A percentile compares a stretch with the other conserved stretches of the same genome.
Evolutionary conservation across 306 rosid species (phyloP).

Genomic region (Echinosophora koreensis): DNA sequence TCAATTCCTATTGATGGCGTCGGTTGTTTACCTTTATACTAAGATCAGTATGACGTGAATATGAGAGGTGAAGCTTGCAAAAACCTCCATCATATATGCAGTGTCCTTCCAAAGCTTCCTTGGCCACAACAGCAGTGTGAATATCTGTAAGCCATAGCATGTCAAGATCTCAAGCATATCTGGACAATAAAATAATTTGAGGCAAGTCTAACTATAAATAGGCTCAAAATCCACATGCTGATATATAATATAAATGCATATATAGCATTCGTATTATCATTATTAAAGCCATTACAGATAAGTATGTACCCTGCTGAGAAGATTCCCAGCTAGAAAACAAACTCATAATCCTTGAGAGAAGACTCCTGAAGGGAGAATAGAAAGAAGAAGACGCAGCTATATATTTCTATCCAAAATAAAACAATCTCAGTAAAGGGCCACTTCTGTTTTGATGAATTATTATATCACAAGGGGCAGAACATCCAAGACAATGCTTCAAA

Average conservation of each 20-base stretch:
- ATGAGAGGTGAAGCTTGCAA: constrained; percentile 97
- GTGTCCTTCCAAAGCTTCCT: constrained; percentile 98
- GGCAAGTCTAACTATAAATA: constrained; percentile 1
- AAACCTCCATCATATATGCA: constrained; percentile 99
- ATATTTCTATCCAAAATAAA: constrained; percentile 20
- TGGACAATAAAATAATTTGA: constrained; percentile 11
- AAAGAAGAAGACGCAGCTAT: neutral
- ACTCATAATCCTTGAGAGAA: constrained; percentile 23
- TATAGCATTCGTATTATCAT: neutral
- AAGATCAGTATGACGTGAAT: constrained; percentile 97
- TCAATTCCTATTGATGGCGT: neutral
- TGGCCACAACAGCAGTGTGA: constrained; percentile 87
- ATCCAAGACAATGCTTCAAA: constrained; percentile 14
- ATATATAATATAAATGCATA: constrained; percentile 39
- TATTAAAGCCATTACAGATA: constrained; percentile 5
- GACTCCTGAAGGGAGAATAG: neutral
- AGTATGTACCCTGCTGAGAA: neutral
- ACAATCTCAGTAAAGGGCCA: neutral
- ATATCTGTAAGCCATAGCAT: constrained; percentile 64
- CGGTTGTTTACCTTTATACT: constrained; percentile 81
- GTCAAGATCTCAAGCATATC: constrained; percentile 27
- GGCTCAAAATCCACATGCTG: constrained; percentile 13
- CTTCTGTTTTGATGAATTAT: constrained; percentile 8
- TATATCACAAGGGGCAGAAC: constrained; percentile 14
- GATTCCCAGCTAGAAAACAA: constrained; percentile 26